phyloP scores from a whole-genome alignment of 768 basidiomycete species.

The Coprinellus aureogranulatus region DNA sequence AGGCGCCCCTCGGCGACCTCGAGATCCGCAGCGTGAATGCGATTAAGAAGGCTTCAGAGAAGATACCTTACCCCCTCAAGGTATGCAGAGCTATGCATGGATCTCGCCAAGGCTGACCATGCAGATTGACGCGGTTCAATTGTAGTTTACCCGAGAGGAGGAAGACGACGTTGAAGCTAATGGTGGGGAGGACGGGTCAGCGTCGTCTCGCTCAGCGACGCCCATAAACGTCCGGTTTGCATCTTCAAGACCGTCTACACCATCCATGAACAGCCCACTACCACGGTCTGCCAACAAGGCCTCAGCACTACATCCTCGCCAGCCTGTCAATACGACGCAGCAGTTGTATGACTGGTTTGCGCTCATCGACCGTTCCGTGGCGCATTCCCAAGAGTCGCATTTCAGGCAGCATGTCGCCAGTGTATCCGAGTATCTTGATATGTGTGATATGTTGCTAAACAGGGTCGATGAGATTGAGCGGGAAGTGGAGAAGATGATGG shows the following conservation, averaged over 20 bases:
- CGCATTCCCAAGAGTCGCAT: conserved; percentile 91
- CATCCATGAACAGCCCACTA: conserved; percentile 14
- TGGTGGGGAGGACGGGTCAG: not conserved
- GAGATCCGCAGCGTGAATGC: conserved; percentile 64
- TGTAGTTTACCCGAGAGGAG: conserved; percentile 31
- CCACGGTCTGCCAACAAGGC: not conserved
- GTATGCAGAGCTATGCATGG: conserved; percentile 36
- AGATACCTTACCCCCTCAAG: conserved; percentile 68
- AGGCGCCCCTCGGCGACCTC: conserved; percentile 69
- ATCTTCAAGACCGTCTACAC: conserved; percentile 45
- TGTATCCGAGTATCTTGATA: conserved; percentile 71
- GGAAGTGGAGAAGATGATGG: conserved; percentile 79
- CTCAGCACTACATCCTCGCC: conserved; percentile 62
- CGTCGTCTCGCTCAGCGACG: conserved; percentile 40
- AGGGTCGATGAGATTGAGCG: conserved; percentile 69
- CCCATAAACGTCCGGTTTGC: conserved; percentile 22
- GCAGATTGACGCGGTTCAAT: conserved; percentile 7
- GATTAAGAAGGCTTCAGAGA: conserved; percentile 61
- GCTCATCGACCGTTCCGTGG: conserved; percentile 82
- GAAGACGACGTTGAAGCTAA: conserved; percentile 6
- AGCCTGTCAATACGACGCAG: conserved; percentile 84
- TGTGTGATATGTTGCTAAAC: conserved; percentile 73
- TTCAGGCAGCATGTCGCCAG: conserved; percentile 82
- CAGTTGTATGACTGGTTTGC: conserved; percentile 98
- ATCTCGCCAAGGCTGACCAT: not conserved